Evolutionary conservation across 108 stramenopile species (phyloP).

Genomic region (Asterionellopsis glacialis): DNA sequence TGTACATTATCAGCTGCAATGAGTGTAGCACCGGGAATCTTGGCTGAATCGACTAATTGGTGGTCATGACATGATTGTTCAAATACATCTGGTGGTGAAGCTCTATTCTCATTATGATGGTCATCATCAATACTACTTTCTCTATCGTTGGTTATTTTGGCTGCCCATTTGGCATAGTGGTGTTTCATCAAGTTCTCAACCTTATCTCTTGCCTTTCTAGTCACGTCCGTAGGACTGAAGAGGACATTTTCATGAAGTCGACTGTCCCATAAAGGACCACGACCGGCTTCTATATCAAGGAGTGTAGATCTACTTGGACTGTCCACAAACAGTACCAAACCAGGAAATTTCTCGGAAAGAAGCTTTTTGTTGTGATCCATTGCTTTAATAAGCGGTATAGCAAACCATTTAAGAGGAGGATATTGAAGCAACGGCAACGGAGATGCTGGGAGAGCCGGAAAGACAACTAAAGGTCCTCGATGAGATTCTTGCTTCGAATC

Average conservation of each 20-base stretch:
- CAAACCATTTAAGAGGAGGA: slow-evolving; percentile 54
- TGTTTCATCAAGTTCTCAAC: slow-evolving; percentile 46
- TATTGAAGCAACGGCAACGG: slow-evolving; percentile 36
- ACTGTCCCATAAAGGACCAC: slow-evolving; percentile 27
- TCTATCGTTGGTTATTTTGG: slow-evolving; percentile 8
- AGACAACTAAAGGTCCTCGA: slow-evolving; percentile 24
- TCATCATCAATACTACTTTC: slow-evolving; percentile 12
- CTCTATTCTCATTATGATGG: background rate
- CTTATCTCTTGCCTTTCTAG: slow-evolving; percentile 22
- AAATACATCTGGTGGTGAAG: background rate
- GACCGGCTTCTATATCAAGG: slow-evolving; percentile 28
- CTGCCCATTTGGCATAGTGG: too few relatives aligned
- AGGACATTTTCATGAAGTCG: slow-evolving; percentile 30
- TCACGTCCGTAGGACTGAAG: slow-evolving; percentile 35
- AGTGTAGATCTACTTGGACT: slow-evolving; percentile 31
- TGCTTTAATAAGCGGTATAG: slow-evolving; percentile 32
- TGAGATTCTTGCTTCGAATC: background rate
- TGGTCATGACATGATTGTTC: slow-evolving; percentile 1
- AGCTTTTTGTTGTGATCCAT: slow-evolving; percentile 53
- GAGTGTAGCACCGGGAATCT: slow-evolving; percentile 12
- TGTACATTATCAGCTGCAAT: slow-evolving; percentile 54
- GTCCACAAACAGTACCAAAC: slow-evolving; percentile 51
- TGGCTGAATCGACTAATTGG: background rate
- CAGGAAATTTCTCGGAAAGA: slow-evolving; percentile 39
- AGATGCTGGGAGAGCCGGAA: slow-evolving; percentile 52